Conservation (phyloP, 2,329 filamentous ascomycete species). For the Pezicula carpinea region DNA sequence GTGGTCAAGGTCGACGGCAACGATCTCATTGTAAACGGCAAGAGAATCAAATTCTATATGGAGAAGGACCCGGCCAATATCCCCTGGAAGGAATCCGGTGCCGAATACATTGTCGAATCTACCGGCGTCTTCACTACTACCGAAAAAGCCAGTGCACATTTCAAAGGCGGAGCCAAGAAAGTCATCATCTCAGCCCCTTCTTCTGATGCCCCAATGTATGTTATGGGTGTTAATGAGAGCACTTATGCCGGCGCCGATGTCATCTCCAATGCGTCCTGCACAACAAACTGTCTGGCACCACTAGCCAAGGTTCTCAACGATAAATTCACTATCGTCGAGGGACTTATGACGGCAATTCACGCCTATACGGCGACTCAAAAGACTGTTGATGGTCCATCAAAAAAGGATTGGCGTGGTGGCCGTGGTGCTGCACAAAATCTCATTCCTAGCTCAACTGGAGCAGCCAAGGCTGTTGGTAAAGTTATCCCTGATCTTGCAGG, state of each 20-base stretch:
- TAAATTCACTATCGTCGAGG: conserved; percentile 96
- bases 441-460: conserved; percentile 98
- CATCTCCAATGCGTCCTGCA: conserved; percentile 99
- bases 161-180: conserved; percentile 98
- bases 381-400: conserved; percentile 95
- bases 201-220: conserved; percentile 98
- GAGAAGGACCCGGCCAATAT: conserved; percentile 87
- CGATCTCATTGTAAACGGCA: conserved; percentile 84
- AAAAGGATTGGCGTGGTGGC: conserved; percentile 99
- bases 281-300: conserved; percentile 99
- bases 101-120: conserved; percentile 94
- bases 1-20: conserved; percentile 66
- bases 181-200: conserved; percentile 90
- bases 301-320: conserved; percentile 99
- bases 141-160: conserved; percentile 90
- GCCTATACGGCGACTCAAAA: conserved; percentile 99
- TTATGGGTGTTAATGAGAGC: conserved; percentile 98
- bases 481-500: conserved; percentile 97
- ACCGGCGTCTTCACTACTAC: conserved; percentile 99
- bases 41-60: conserved; percentile 90
- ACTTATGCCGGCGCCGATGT: conserved; percentile 86
- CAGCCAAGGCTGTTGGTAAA: conserved; percentile 99
- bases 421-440: conserved; percentile 99
- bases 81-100: conserved; percentile 83
- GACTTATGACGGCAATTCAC: conserved; percentile 99